Evolutionary conservation across 495 filamentous ascomycete genomes (phyloP), one percentile per base, ranked within the genome.

Genomic region (Penicillium ochrochloron): DNA sequence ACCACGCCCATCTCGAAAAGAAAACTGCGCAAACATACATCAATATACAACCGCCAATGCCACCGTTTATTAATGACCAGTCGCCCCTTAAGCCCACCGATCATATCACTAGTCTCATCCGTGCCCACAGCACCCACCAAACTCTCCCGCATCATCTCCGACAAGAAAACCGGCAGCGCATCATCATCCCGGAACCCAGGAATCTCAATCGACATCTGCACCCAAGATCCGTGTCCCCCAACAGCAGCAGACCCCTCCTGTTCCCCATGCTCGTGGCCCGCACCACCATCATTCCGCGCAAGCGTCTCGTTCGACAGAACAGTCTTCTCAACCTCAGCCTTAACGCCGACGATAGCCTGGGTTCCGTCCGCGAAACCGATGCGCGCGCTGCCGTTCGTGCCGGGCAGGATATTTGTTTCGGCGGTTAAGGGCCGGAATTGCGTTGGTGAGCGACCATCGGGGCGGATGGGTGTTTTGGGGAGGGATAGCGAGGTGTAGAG

Each of bases 1-100:
- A 41, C 15, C 37, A 15, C 2, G 11, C 55, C 29, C 55, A 41
- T 17, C 29, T 6, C 27, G 19, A 17, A 52, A 12, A 44, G 9
- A 44, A 5, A 14, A 1, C 31, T 1, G 31, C 33, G 33, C 29
- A 59, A 25, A 44, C 90, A 75, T 70, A 97, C 95, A 80, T 99
- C 95, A 68, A 98, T 87, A 76, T 94, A 98, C 25, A 99, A 72
- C 78, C 92, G 90, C 95, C 95, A 99, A 82, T 98, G 94, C 83
- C 92, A 98, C 48, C 93, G 82, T 64, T 83, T 74, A 74, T 96
- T 97, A 71, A 99, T 96, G 72, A 87, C 87, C 70, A 99, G 72
- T 70, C 87, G 83, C 63, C 84, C 83, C 61, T 86, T 88, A 66
- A 97, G 81, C 39, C 82, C 86, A 60, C 88, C 90, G 69, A 85